These are phyloP conservation scores for Colletotrichum higginsianum DNA, from an alignment of 2,329 filamentous ascomycete genomes.

Conservation along the genomic window DNA sequence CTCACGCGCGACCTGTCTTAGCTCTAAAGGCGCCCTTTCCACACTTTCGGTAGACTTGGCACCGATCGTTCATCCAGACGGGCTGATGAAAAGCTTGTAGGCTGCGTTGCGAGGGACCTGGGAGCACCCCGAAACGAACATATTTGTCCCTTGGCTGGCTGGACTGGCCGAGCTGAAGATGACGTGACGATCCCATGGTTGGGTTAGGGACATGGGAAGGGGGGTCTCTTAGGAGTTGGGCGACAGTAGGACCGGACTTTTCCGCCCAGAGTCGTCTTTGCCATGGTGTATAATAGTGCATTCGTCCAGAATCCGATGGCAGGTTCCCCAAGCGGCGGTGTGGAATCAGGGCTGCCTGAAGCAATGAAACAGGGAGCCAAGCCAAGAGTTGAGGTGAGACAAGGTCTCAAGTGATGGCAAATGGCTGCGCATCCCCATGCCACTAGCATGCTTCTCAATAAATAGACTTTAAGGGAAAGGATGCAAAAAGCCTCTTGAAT, in stretches of 20 bases:
- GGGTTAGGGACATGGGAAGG: not conserved
- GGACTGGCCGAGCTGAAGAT: not conserved
- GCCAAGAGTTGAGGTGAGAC: not conserved
- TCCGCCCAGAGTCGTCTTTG: not conserved
- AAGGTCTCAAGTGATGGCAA: not conserved
- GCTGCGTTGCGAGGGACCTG: not conserved
- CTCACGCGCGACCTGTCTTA: conserved; percentile 21
- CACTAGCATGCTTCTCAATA: not conserved
- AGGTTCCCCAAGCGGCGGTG: not conserved
- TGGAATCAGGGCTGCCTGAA: conserved; percentile 7
- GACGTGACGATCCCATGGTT: not conserved
- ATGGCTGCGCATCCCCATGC: not conserved
- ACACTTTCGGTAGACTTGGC: conserved; percentile 29
- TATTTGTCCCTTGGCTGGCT: not conserved
- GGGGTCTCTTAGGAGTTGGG: not conserved
- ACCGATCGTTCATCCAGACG: conserved; percentile 4
- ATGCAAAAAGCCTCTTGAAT: not conserved
- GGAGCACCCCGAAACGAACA: too few species aligned
- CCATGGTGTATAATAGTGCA: not conserved
- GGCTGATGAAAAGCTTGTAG: not conserved
- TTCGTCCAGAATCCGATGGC: not conserved
- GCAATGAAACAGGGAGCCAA: not conserved
- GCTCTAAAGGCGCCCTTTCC: conserved; percentile 29
- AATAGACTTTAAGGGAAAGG: not conserved
- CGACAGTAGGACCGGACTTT: not conserved